Base-by-base conservation (phyloP, 371 early-diverging fungal genomes). In the Syncephalastrum sp. region DNA sequence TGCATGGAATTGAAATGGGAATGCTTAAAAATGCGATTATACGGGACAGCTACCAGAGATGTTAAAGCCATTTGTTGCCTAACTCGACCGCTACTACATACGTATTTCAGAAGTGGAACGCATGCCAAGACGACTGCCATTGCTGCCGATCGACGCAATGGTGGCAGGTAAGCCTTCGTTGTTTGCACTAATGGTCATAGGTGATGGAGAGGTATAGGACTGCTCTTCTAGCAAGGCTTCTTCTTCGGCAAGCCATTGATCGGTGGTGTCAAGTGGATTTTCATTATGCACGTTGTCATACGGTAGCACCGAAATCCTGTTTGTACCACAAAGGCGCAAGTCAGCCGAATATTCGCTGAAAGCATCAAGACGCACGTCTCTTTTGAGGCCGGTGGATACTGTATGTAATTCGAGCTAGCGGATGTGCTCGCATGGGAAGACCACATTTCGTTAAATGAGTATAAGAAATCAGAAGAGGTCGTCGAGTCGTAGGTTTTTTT, bases 1-100 rank as follows among this genome's bases (percentile, higher is more conserved):
- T 91, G 91, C 27, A 89, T 74, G 1, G 72, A 62, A 54, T 91
- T 91, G 59, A 91, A 89, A 27, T 60, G 12, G 0, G 59, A 62
- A 62, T 82, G 88, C 7, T 65, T 54, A 54, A 81, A 81, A n/a
- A 81, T 49, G 6, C 47, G 49, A 38, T 57, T 44, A 51, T 59
- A 81, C 1, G 74, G 72, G 21, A 45, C 49, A 17, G 72, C 79
- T 78, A 59, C 17, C 3, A 10, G 10, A 33, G 6, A 6, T 10
- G 38, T 10, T 0, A 5, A 10, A 33, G 38, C 10, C 13, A 43
- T 24, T 47, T 3, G 15, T 10, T 33, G 38, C 12, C 38, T 33
- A 5, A 10, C 0, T 33, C 8, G 21, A 21, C 8, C 38, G 38
- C 12, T 33, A 12, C 8, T 45, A 41, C 47, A 17, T 61, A 69